phyloP scores from a whole-genome alignment of 106 monocot species.

The Dioscorea alata region DNA sequence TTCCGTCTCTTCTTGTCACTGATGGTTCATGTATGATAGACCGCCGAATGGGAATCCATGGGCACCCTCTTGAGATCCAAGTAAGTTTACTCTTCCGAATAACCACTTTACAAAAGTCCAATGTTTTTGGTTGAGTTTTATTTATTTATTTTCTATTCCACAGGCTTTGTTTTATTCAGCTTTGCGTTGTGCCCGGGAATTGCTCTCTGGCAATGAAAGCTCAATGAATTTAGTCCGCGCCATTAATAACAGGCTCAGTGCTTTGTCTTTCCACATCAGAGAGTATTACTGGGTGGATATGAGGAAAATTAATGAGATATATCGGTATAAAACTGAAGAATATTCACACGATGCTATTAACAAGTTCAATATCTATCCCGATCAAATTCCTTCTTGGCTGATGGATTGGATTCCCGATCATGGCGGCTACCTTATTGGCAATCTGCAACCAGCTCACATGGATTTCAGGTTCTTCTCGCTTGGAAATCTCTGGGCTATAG shows the following conservation, averaged over 20 bases:
- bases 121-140: too few relatives aligned
- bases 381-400: slow-evolving; percentile 85
- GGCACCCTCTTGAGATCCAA: slow-evolving; percentile 99
- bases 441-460: slow-evolving; percentile 94
- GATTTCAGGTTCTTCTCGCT: slow-evolving; percentile 95
- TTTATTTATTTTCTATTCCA: background rate
- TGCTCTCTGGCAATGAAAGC: slow-evolving; percentile 64
- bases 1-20: slow-evolving; percentile 86
- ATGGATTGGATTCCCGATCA: slow-evolving; percentile 84
- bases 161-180: slow-evolving; percentile 96
- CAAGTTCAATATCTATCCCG: slow-evolving; percentile 98
- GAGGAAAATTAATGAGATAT: slow-evolving; percentile 90
- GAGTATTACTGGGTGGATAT: slow-evolving; percentile 96
- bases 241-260: slow-evolving; percentile 83
- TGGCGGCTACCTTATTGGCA: slow-evolving; percentile 90
- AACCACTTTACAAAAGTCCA: background rate
- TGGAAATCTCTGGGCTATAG: slow-evolving; percentile 88
- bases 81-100: slow-evolving; percentile 20
- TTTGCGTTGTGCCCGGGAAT: slow-evolving; percentile 73
- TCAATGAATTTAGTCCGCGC: slow-evolving; percentile 65
- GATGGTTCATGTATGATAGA: slow-evolving; percentile 99
- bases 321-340: slow-evolving; percentile 91
- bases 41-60: slow-evolving; percentile 93
- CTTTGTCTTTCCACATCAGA: slow-evolving; percentile 89
- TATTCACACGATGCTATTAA: slow-evolving; percentile 90